These are phyloP conservation scores for Pleurotus pulmonarius DNA, from an alignment of 768 basidiomycete species.

Conservation along the genomic window DNA sequence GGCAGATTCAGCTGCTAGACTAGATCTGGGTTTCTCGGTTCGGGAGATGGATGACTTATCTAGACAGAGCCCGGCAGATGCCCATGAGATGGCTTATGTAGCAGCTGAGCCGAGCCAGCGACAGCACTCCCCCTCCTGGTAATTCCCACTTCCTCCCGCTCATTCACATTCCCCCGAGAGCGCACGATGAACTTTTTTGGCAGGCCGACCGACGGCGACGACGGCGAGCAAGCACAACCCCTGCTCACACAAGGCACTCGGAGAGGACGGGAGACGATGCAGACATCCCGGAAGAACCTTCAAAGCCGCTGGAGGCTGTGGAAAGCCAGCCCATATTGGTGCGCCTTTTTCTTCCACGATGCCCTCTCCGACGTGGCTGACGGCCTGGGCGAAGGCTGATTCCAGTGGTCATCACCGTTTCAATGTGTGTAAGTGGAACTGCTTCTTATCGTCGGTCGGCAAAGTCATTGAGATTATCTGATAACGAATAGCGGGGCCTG, in stretches of 20 bases:
- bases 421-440: constrained; percentile 53
- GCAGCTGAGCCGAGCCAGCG: not conserved
- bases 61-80: constrained; percentile 1
- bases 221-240: constrained; percentile 2
- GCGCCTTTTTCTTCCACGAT: constrained; percentile 10
- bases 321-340: constrained; percentile 45
- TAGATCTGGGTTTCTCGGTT: not conserved
- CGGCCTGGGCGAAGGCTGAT: constrained; percentile 51
- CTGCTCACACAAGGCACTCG: not conserved
- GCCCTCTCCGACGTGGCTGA: constrained; percentile 1
- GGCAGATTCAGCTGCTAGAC: too few species aligned
- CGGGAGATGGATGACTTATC: constrained; percentile 2
- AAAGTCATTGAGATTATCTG: constrained; percentile 7
- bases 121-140: not conserved
- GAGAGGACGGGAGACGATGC: not conserved
- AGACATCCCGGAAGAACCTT: not conserved
- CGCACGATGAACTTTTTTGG: not conserved
- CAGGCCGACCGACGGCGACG: constrained; percentile 2
- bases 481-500: constrained; percentile 60
- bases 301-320: constrained; percentile 12
- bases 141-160: constrained; percentile 6
- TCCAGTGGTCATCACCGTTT: constrained; percentile 62
- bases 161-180: not conserved
- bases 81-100: constrained; percentile 7
- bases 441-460: constrained; percentile 7